Percentiles rank a stretch among this genome's conserved stretches.
phyloP scores from a whole-genome alignment of 129 eudicot species.

The Cynara cardunculus region DNA sequence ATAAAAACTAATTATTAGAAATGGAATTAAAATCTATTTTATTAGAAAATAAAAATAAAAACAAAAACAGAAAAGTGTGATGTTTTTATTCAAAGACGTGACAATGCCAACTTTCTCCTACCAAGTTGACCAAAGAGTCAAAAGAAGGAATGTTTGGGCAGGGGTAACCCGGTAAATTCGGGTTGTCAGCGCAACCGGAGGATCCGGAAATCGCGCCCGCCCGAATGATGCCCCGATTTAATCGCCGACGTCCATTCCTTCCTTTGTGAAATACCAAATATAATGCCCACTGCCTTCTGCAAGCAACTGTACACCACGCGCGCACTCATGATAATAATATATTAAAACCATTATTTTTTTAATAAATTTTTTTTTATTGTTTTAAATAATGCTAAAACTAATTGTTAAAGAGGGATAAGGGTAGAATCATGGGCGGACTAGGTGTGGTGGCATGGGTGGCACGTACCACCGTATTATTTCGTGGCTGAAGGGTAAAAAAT shows the following conservation, averaged over 20 bases:
- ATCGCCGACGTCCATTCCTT: constrained; percentile 14
- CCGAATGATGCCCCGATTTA: constrained; percentile 25
- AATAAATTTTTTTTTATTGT: too few species aligned
- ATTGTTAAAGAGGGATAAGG: too few species aligned
- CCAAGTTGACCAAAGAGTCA: background rate
- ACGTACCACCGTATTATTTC: too few species aligned
- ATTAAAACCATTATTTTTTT: too few species aligned
- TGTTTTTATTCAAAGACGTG: background rate
- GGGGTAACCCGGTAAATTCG: constrained; percentile 35
- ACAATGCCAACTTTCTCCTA: background rate
- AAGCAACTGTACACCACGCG: constrained; percentile 2
- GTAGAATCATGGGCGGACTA: too few species aligned
- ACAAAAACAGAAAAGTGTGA: background rate
- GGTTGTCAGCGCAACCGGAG: constrained; percentile 72
- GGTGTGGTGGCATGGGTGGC: too few species aligned
- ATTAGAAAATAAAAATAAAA: too few species aligned
- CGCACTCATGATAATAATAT: background rate
- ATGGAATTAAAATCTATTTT: too few species aligned
- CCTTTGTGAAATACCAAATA: background rate
- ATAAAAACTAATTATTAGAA: too few species aligned
- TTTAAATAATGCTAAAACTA: too few species aligned
- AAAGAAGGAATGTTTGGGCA: constrained; percentile 19
- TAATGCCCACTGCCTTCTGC: background rate
- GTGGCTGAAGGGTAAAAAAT: too few species aligned
- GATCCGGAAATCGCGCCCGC: constrained; percentile 45